Base-by-base conservation (phyloP, 2,329 filamentous ascomycete species). In the Aspergillus tanneri region DNA sequence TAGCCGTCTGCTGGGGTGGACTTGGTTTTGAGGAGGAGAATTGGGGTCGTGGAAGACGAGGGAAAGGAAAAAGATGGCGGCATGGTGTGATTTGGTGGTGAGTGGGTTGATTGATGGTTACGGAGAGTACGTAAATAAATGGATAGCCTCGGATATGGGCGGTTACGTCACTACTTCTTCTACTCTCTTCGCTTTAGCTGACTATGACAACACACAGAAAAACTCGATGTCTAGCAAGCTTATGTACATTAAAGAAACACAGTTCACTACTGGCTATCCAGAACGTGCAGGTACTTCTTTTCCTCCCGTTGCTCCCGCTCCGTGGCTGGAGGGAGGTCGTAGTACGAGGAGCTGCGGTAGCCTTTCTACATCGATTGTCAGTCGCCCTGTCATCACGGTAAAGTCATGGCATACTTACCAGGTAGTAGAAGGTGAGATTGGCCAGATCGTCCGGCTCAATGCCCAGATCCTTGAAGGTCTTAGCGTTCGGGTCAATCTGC, bases 221-320 rank as follows among this genome's bases (percentile, higher is more conserved):
- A 63, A 51, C 52, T 58, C 63, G 63, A 62, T 47, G 62, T 68
- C 64, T 67, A 69, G 64, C 58, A 57, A 56, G n/a, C 62, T 66
- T 70, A 71, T 70, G 61, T 71, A 72, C 67, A 71, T 56, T 59
- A 62, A 56, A 60, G 60, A 64, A 64, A 63, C 55, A 65, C 52
- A 56, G 55, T 57, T 41, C 46, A 61, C 63, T 85, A 93, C 79
- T 90, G 83, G 71, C 93, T 86, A 69, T 95, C 89, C 67, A 90
- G 77, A 53, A 99, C 91, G 71, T 99, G 93, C 70, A 97, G 77
- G 71, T 95, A 99, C 79, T 96, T 93, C 82, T 86, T 93, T 74
- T 97, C 91, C 72, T 97, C 91, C 63, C 82, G 81, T 81, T 85
- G 93, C 80, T 99, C 93, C 72, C 87, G 88, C 76, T 96, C 92